Conservation (phyloP, 1,139 yeast species). For the Candida dubliniensis region DNA sequence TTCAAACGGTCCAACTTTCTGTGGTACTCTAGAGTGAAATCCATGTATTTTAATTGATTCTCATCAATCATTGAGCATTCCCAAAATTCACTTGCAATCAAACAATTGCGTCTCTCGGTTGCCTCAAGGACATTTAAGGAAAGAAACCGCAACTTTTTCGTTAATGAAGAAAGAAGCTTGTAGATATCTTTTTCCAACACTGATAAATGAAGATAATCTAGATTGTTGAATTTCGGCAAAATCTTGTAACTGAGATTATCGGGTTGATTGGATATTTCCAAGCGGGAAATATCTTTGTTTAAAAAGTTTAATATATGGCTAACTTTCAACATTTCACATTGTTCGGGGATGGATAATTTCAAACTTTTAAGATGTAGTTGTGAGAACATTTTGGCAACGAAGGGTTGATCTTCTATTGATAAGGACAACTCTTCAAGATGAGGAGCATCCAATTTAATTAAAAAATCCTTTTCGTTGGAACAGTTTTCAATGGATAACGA, state of each 20-base stretch:
- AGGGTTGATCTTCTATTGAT: constrained; percentile 9
- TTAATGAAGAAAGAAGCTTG: constrained; percentile 8
- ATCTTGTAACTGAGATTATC: constrained; percentile 5
- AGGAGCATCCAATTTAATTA: constrained; percentile 4
- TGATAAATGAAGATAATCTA: constrained; percentile 15
- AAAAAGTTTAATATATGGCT: constrained; percentile 1
- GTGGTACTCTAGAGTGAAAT: constrained; percentile 13
- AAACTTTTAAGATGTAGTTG: constrained; percentile 2
- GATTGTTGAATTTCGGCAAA: constrained; percentile 10
- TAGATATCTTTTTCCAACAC: constrained; percentile 11
- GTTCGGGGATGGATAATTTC: constrained; percentile 4
- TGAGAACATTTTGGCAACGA: constrained; percentile 5
- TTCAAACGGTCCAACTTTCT: constrained; percentile 9
- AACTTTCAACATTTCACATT: background rate
- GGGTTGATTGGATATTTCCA: constrained; percentile 5
- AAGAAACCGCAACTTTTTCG: constrained; percentile 7
- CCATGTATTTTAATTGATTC: constrained; percentile 11
- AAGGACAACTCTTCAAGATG: constrained; percentile 3
- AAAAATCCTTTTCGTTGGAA: constrained; percentile 7
- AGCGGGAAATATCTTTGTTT: background rate
- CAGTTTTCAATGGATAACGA: constrained; percentile 14
- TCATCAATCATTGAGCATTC: constrained; percentile 8
- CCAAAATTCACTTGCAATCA: constrained; percentile 14
- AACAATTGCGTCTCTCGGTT: constrained; percentile 10
- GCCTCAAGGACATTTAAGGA: constrained; percentile 10